Evolutionary conservation across 768 basidiomycete genomes (phyloP), one percentile per base, ranked within the genome.

Genomic region (Russula griseocarnosa): DNA sequence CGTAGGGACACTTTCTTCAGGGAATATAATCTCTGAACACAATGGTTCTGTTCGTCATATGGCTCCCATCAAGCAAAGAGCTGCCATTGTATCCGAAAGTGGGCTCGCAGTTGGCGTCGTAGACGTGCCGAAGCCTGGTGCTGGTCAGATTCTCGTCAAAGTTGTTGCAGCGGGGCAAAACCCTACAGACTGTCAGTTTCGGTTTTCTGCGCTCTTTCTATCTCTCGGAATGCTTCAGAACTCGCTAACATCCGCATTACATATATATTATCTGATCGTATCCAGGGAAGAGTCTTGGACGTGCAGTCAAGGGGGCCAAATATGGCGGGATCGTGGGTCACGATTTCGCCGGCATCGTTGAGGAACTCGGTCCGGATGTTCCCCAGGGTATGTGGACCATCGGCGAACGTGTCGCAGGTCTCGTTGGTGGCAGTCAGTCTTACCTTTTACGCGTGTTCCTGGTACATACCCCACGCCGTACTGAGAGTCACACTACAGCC

Each of bases 331-430:
- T 66, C 8, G n/a, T 59, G 22, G 68, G 68, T 9, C 40, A 50
- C 24, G 68, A 69, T 61, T 68, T 56, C 47, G 55, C 68, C 13
- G 68, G 68, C 28, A 57, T 50, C 2, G 67, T 69, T 16, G 67
- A 60, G 26, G 67, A 61, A 50, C 50, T 69, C 24, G 68, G 68
- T 9, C 49, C 63, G 3, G 63, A 61, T 34, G 64, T 68, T 34
- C 65, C 60, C 1, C 52, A 40, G 7, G 60, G 67, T 9, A 54
- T 60, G 32, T 54, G 69, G 51, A 51, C 44, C 14, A 36, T 69
- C 16, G 69, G 68, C 26, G 65, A 70, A 62, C 65, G 60, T 3
- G 59, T 70, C 32, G 68, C 60, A 0, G 66, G 64, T 3, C 24
- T 60, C 47, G 30, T 64, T 24, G 1, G 10, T 9, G 59, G 56